Evolutionary conservation across 1,284 basidiomycete genomes (phyloP).

Genomic region (Xerocomus minutiporus): DNA sequence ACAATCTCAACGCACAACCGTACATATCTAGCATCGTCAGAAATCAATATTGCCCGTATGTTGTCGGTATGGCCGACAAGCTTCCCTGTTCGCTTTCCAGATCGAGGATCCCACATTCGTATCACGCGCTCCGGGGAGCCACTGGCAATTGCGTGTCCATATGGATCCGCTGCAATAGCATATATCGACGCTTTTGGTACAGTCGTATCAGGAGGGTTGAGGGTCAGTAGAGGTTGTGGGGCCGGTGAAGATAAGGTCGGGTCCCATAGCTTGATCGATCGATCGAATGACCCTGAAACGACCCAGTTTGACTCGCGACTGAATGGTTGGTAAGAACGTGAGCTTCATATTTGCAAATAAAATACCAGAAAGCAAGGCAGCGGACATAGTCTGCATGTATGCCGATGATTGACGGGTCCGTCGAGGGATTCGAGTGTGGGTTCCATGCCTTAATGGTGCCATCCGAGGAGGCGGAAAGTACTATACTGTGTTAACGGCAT

Average conservation of each 20-base stretch:
- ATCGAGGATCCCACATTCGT: slow-evolving; percentile 89
- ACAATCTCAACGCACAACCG: slow-evolving; percentile 30
- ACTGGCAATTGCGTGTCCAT: slow-evolving; percentile 78
- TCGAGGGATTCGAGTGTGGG: slow-evolving; percentile 61
- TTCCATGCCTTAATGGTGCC: slow-evolving; percentile 94
- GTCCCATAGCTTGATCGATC: slow-evolving; percentile 94
- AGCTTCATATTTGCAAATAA: neutral
- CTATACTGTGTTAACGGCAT: slow-evolving; percentile 34
- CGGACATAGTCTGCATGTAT: slow-evolving; percentile 90
- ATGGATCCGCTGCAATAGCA: slow-evolving; percentile 73
- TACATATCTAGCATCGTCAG: slow-evolving; percentile 87
- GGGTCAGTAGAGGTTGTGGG: slow-evolving; percentile 50
- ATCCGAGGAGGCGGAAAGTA: slow-evolving; percentile 94
- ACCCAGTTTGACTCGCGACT: slow-evolving; percentile 80
- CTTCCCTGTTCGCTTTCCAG: slow-evolving; percentile 66
- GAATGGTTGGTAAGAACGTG: slow-evolving; percentile 18
- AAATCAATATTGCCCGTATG: slow-evolving; percentile 83
- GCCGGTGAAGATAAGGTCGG: slow-evolving; percentile 44
- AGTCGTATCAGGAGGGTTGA: slow-evolving; percentile 56
- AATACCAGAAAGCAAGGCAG: slow-evolving; percentile 73
- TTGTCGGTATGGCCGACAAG: slow-evolving; percentile 97
- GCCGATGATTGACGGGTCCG: slow-evolving; percentile 73
- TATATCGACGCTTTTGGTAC: slow-evolving; percentile 77
- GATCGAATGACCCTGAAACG: slow-evolving; percentile 93
- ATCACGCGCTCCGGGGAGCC: slow-evolving; percentile 91